A percentile compares a stretch with the other conserved stretches of the same genome.
Conservation (phyloP, 208 protist species). For the Trypanosoma cruzi region DNA sequence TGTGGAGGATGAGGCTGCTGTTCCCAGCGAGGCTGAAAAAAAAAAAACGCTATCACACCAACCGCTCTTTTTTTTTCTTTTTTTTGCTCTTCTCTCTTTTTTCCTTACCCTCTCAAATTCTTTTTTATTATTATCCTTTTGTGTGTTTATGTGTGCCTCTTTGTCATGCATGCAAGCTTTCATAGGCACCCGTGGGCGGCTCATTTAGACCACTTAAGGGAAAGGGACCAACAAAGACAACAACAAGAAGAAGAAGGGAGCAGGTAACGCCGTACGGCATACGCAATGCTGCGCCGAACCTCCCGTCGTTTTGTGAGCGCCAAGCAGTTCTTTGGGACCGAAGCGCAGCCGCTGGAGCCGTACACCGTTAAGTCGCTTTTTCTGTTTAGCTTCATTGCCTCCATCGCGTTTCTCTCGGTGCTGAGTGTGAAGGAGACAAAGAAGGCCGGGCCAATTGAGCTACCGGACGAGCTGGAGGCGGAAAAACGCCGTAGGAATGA, state of each 20-base stretch:
- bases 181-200: neutral
- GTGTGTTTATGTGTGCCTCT: conserved; percentile 14
- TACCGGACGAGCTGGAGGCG: conserved; percentile 69
- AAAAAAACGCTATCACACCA: conserved; percentile 19
- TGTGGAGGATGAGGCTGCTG: too few relatives aligned
- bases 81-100: too few relatives aligned
- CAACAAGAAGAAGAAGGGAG: neutral
- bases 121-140: conserved; percentile 32
- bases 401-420: conserved; percentile 68
- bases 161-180: neutral
- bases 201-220: neutral
- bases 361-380: conserved; percentile 86
- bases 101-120: too few relatives aligned
- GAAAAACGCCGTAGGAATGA: conserved; percentile 68
- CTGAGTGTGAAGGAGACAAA: conserved; percentile 83
- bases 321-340: conserved; percentile 53
- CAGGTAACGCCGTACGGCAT: neutral
- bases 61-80: too few relatives aligned
- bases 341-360: conserved; percentile 51
- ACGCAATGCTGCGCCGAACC: conserved; percentile 58
- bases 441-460: conserved; percentile 73
- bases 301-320: conserved; percentile 46
- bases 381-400: conserved; percentile 78
- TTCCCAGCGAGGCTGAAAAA: too few relatives aligned
- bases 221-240: neutral